Percentiles rank a stretch among this genome's conserved stretches.
Conservation (phyloP, 345 rosid species). For the Eucalyptus regnans region DNA sequence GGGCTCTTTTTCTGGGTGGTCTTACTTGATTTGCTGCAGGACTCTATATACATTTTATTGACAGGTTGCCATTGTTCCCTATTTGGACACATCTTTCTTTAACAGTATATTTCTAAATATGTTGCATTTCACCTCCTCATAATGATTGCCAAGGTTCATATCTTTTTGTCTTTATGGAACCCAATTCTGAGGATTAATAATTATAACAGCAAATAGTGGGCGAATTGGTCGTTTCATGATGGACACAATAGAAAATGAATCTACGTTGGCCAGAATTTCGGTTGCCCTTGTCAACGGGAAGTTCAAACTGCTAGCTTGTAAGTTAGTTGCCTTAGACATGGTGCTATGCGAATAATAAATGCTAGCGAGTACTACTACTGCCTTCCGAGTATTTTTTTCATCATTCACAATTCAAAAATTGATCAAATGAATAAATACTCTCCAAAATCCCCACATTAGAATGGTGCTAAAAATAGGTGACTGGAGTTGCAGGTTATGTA, state of each 20-base stretch:
- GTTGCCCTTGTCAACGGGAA: background rate
- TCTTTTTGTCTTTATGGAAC: background rate
- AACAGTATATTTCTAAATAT: background rate
- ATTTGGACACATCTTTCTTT: background rate
- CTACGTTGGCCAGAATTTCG: background rate
- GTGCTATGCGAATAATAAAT: background rate
- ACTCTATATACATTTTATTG: background rate
- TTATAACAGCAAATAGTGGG: background rate
- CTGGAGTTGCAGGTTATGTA: slow-evolving; percentile 48
- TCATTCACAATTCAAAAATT: background rate
- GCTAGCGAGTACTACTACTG: background rate
- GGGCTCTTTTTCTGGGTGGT: background rate
- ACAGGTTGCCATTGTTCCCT: background rate
- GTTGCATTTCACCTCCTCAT: background rate
- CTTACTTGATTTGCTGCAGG: background rate
- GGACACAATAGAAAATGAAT: background rate
- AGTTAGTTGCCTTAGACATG: background rate
- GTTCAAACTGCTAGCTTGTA: background rate
- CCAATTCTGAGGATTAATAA: background rate
- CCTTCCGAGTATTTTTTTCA: background rate
- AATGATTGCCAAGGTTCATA: background rate
- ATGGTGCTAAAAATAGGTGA: background rate
- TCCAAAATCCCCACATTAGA: background rate
- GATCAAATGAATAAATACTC: background rate
- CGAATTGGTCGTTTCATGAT: background rate